These are phyloP conservation scores for Clonostachys chloroleuca DNA, from an alignment of 2,329 filamentous ascomycete genomes.

Conservation along the genomic window DNA sequence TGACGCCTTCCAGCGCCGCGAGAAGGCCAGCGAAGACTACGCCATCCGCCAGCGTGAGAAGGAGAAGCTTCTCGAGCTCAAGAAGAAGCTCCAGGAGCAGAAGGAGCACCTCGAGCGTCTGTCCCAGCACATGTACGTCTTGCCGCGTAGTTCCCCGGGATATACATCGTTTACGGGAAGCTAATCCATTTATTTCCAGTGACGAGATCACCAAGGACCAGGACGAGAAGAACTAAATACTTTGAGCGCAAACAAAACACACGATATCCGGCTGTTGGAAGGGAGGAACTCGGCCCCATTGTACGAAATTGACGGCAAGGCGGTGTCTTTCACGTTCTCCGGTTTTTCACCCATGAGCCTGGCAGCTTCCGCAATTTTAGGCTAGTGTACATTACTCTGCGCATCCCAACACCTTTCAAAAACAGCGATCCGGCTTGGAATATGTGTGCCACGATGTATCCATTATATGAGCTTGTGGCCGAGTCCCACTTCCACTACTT, in stretches of 20 bases:
- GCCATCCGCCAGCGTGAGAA: constrained; percentile 85
- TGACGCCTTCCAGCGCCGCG: constrained; percentile 89
- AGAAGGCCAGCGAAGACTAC: constrained; percentile 79
- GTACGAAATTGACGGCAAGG: no score
- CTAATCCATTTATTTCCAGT: constrained; percentile 34
- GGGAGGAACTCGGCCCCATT: no score
- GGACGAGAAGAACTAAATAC: constrained; percentile 57
- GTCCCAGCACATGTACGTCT: constrained; percentile 75
- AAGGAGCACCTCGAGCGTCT: constrained; percentile 80
- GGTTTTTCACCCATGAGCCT: not conserved
- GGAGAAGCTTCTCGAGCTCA: constrained; percentile 80
- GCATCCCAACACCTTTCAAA: not conserved
- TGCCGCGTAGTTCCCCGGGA: not conserved
- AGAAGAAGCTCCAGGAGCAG: constrained; percentile 70
- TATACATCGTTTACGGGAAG: not conserved
- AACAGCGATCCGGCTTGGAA: not conserved
- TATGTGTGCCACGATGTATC: not conserved
- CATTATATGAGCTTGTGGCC: not conserved
- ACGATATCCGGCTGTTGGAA: no score
- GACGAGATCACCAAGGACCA: constrained; percentile 73
- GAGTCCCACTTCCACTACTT: no score
- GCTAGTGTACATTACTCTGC: constrained; percentile 27
- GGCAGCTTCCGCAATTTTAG: constrained; percentile 6
- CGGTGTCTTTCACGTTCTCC: no score
- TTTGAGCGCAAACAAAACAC: not conserved